Conservation (phyloP, 257 asterid species). For the Eucommia ulmoides region DNA sequence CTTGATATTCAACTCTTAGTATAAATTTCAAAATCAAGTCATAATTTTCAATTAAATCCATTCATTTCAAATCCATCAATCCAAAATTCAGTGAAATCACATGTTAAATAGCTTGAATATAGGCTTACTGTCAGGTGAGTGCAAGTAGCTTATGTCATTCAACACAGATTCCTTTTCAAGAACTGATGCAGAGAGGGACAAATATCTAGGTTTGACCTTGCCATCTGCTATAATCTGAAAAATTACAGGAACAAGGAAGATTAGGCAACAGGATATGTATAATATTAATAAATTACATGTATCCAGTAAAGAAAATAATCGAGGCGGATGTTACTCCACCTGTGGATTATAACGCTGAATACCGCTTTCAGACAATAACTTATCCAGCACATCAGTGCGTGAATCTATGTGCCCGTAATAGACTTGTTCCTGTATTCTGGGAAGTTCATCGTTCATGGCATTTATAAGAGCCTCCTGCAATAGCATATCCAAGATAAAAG, state of each 20-base stretch:
- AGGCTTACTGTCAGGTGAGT: constrained; percentile 77
- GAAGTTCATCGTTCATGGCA: constrained; percentile 97
- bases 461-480: constrained; percentile 79
- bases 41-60: too few species aligned
- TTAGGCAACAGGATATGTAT: constrained; percentile 17
- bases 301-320: not conserved
- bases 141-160: constrained; percentile 59
- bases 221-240: constrained; percentile 83
- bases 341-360: constrained; percentile 85
- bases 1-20: too few species aligned
- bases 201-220: constrained; percentile 67
- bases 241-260: constrained; percentile 11
- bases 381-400: constrained; percentile 80
- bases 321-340: constrained; percentile 25
- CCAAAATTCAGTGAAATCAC: too few species aligned
- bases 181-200: constrained; percentile 56
- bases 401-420: constrained; percentile 86
- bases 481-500: too few species aligned
- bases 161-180: constrained; percentile 51
- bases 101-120: constrained; percentile 14
- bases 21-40: too few species aligned
- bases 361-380: constrained; percentile 82
- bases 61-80: too few species aligned
- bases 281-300: constrained; percentile 5
- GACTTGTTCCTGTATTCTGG: constrained; percentile 95